Evolutionary conservation across 2,329 filamentous ascomycete species (phyloP), one percentile per base, ranked within the genome.

Genomic region (Colletotrichum caudatum): DNA sequence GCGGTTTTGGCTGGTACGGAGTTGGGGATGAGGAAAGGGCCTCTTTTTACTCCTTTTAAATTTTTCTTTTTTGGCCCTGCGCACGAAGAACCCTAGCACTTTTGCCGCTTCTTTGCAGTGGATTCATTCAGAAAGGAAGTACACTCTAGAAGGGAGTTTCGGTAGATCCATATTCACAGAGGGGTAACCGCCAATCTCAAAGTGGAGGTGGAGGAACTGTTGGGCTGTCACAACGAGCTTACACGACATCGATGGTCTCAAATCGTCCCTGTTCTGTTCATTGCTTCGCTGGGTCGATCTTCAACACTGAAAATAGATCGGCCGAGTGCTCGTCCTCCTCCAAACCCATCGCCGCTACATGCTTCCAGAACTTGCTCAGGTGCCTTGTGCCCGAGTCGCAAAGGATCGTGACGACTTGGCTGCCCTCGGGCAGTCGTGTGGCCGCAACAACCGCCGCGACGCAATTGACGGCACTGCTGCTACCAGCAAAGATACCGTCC

Each of bases 381-480:
- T 96, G 93, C 74, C 94, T 87, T 12, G 90, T 90, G n/a, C 94
- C 92, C n/a, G 89, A 90, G 82, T 97, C 94, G 80, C 93, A 96
- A 9, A 96, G 82, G n/a, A 97, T 85, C 0, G 94, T 96, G n/a
- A 95, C 93, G 53, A 97, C 89, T 41, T 85, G 87, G 71, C 91
- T 92, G 18, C 86, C 87, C 64, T 82, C 79, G 5, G 89, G 88
- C 73, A 95, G 82, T 53, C 84, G 83, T 78, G 91, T 86, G 35
- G 93, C 93, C 5, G 91, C 86, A 62, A 87, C 87, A 12, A 93
- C 91, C 29, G 93, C 92, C 5, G 93, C 94, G 53, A 93, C 92
- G 86, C 95, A 97, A 80, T 99, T 99, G 64, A 99, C 95, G n/a
- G 95, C 93, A 81, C 93, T 97, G 80, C 94, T 97, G 80, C 95